Conservation (phyloP, 495 filamentous ascomycete genomes). For the Penicillium salamii region DNA sequence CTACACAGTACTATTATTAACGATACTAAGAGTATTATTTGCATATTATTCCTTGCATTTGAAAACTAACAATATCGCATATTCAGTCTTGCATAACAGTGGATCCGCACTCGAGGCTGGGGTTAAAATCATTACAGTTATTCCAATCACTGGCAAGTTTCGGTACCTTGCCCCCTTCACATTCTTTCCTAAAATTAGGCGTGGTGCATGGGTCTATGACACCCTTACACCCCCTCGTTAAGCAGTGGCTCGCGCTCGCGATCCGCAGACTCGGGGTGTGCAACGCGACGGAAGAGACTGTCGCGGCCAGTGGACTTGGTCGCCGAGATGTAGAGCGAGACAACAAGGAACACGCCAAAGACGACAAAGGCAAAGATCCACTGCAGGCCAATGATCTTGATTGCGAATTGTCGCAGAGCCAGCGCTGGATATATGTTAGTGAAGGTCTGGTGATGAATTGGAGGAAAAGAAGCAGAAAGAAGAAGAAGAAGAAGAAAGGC, state of each 20-base stretch:
- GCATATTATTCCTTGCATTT: background rate
- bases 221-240: slow-evolving; percentile 21
- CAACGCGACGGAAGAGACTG: slow-evolving; percentile 37
- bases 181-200: slow-evolving; percentile 1
- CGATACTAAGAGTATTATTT: background rate
- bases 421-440: slow-evolving; percentile 47
- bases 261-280: slow-evolving; percentile 33
- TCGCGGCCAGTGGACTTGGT: slow-evolving; percentile 60
- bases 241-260: slow-evolving; percentile 45
- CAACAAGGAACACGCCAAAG: slow-evolving; percentile 68
- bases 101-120: too few relatives aligned
- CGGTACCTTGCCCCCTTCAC: background rate
- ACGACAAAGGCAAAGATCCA: slow-evolving; percentile 90
- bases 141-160: too few relatives aligned
- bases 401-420: slow-evolving; percentile 70
- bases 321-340: slow-evolving; percentile 59
- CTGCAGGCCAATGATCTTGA: slow-evolving; percentile 71
- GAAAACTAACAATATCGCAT: background rate
- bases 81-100: background rate
- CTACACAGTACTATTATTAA: too few relatives aligned
- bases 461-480: too few relatives aligned
- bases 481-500: background rate
- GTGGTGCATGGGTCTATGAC: background rate
- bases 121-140: too few relatives aligned
- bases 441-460: background rate